Evolutionary conservation across 83 land plant species (phyloP), one percentile per base, ranked within the genome.

Genomic region (Diphasiastrum complanatum): DNA sequence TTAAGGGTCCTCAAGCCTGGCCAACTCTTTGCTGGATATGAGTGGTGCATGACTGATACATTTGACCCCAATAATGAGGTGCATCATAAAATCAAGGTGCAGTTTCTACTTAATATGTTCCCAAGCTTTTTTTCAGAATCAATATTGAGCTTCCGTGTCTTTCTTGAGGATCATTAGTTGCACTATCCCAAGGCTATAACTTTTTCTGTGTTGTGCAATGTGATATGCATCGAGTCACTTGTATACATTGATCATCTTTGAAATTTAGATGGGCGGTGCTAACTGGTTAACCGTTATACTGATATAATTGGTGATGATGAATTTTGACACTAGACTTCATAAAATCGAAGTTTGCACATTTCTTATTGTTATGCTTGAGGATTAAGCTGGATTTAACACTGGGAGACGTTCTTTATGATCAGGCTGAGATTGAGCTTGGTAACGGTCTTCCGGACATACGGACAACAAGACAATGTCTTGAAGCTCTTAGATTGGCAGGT

Each of bases 391-490:
- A n/a, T n/a, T n/a, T n/a, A n/a, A n/a, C n/a, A n/a, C n/a, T n/a
- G n/a, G n/a, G n/a, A n/a, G n/a, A n/a, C n/a, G n/a, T n/a, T n/a
- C n/a, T n/a, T n/a, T n/a, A n/a, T n/a, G n/a, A n/a, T n/a, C 77
- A 89, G 96, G 89, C 87, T 35, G 96, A 89, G 74, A 86, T 93
- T 33, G 99, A 93, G 73, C 73, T 93, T 49, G 99, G 99, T 57
- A 70, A 93, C 72, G 99, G 99, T 22, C 86, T 93, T 68, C 92
- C 99, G 26, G 99, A 93, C 50, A 72, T 93, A 33, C 82, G 99
- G 35, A 66, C 80, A 25, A 86, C 91, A 37, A 49, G 60, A 3
- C 76, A 93, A 47, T 85, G 91, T 59, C 75, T 93, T 16, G 85
- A 82, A 51, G 91, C 99, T 31, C 48, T 85, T 36, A 86, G 77